A percentile compares a stretch with the other conserved stretches of the same genome.
These are phyloP conservation scores for Backusella tuberculispora DNA, from an alignment of 192 early-diverging fungal genomes.

Conservation along the genomic window DNA sequence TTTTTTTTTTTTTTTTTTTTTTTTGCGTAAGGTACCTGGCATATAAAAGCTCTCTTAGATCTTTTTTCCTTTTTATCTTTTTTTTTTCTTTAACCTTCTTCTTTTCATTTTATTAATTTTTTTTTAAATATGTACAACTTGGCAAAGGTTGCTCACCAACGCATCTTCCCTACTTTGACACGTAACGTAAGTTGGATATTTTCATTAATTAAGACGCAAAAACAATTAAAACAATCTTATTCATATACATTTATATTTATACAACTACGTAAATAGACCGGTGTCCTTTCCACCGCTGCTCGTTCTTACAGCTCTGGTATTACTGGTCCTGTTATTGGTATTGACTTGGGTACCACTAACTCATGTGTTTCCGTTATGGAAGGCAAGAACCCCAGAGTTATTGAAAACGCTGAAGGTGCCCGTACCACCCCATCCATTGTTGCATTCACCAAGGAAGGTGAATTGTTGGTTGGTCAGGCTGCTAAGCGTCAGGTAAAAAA, in stretches of 20 bases:
- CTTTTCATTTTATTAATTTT: neutral
- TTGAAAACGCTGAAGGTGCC: slow-evolving; percentile 89
- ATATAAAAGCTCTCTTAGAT: neutral
- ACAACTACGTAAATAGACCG: neutral
- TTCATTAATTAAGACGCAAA: neutral
- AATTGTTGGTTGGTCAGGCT: slow-evolving; percentile 93
- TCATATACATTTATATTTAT: neutral
- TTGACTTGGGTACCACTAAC: slow-evolving; percentile 96
- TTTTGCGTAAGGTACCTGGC: slow-evolving; percentile 26
- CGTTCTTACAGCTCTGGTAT: slow-evolving; percentile 26
- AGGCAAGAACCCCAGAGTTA: slow-evolving; percentile 87
- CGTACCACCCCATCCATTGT: slow-evolving; percentile 92
- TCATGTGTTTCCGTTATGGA: slow-evolving; percentile 96
- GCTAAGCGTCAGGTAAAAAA: slow-evolving; percentile 88
- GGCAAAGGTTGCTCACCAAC: slow-evolving; percentile 23
- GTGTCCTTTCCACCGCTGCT: slow-evolving; percentile 16
- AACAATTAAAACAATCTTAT: neutral
- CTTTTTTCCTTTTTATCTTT: neutral
- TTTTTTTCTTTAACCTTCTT: slow-evolving; percentile 14
- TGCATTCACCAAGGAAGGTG: slow-evolving; percentile 88
- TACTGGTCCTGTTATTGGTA: slow-evolving; percentile 79
- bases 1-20: neutral
- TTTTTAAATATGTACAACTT: slow-evolving; percentile 30
- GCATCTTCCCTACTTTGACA: slow-evolving; percentile 22
- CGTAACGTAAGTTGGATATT: slow-evolving; percentile 27